These are phyloP conservation scores for Ceratocystis diversiconidia DNA, from an alignment of 2,329 filamentous ascomycete species.

Conservation along the genomic window DNA sequence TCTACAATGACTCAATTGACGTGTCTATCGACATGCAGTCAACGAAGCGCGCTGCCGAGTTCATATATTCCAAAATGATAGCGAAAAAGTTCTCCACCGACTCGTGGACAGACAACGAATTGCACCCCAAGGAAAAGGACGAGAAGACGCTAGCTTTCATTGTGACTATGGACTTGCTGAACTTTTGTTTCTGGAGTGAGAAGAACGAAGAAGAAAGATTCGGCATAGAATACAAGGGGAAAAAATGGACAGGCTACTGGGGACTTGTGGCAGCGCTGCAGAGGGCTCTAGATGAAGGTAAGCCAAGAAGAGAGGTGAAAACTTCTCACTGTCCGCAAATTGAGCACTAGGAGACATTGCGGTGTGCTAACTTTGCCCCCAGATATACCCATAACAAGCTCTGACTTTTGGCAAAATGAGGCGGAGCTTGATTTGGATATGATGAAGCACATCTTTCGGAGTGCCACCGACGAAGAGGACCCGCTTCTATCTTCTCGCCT, in stretches of 20 bases:
- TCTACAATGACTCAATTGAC: slow-evolving; percentile 87
- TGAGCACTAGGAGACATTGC: background rate
- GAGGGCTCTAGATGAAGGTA: slow-evolving; percentile 73
- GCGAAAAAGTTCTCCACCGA: slow-evolving; percentile 69
- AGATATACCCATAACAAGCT: slow-evolving; percentile 79
- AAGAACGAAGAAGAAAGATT: slow-evolving; percentile 56
- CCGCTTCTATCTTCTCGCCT: slow-evolving; percentile 69
- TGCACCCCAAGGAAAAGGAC: slow-evolving; percentile 75
- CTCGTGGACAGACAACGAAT: slow-evolving; percentile 74
- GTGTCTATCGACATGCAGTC: slow-evolving; percentile 74
- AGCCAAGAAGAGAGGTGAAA: slow-evolving; percentile 10
- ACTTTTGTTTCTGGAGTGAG: slow-evolving; percentile 95
- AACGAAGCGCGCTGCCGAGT: slow-evolving; percentile 67
- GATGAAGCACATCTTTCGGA: slow-evolving; percentile 67
- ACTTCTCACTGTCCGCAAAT: no score
- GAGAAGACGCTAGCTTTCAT: slow-evolving; percentile 77
- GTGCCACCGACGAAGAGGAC: slow-evolving; percentile 72
- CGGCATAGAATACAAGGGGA: slow-evolving; percentile 65
- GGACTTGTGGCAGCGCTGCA: slow-evolving; percentile 79
- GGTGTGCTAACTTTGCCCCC: slow-evolving; percentile 16
- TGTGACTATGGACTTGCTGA: slow-evolving; percentile 91
- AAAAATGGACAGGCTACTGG: slow-evolving; percentile 88
- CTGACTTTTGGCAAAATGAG: slow-evolving; percentile 71
- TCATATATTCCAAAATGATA: slow-evolving; percentile 71
- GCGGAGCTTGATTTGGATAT: slow-evolving; percentile 61